These are phyloP conservation scores for Sugiyamaella chiloensis DNA, from an alignment of 805 yeast species.

Conservation along the genomic window DNA sequence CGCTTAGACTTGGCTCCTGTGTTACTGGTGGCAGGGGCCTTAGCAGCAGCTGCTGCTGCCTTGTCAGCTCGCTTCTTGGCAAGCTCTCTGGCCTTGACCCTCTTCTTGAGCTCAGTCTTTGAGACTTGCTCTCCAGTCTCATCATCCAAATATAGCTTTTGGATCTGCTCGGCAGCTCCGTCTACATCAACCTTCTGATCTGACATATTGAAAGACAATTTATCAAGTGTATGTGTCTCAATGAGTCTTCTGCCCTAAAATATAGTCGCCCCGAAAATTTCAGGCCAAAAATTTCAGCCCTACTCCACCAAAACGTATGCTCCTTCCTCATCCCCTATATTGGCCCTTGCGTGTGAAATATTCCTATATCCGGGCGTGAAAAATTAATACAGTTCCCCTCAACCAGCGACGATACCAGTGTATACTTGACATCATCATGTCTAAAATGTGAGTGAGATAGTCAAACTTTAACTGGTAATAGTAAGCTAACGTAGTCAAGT, in stretches of 20 bases:
- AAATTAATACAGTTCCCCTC: not conserved
- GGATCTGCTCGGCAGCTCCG: conserved; percentile 66
- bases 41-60: conserved; percentile 61
- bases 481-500: conserved; percentile 1
- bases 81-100: conserved; percentile 82
- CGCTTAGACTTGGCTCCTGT: conserved; percentile 43
- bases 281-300: no score
- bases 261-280: no score
- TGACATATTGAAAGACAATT: conserved; percentile 1
- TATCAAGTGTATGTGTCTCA: not conserved
- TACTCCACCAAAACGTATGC: no score
- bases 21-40: conserved; percentile 40
- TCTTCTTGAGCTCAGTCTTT: conserved; percentile 91
- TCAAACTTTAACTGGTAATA: not conserved
- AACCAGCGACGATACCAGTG: not conserved
- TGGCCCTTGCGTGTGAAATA: not conserved
- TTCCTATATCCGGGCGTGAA: not conserved
- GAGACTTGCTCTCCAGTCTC: conserved; percentile 96
- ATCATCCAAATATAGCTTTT: conserved; percentile 67
- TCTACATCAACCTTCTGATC: conserved; percentile 37
- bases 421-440: not conserved
- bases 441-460: not conserved
- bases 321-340: no score
- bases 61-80: conserved; percentile 92
- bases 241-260: no score